Evolutionary conservation across 192 early-diverging fungal species (phyloP), one percentile per base, ranked within the genome.

Genomic region (Allomyces arbusculus): DNA sequence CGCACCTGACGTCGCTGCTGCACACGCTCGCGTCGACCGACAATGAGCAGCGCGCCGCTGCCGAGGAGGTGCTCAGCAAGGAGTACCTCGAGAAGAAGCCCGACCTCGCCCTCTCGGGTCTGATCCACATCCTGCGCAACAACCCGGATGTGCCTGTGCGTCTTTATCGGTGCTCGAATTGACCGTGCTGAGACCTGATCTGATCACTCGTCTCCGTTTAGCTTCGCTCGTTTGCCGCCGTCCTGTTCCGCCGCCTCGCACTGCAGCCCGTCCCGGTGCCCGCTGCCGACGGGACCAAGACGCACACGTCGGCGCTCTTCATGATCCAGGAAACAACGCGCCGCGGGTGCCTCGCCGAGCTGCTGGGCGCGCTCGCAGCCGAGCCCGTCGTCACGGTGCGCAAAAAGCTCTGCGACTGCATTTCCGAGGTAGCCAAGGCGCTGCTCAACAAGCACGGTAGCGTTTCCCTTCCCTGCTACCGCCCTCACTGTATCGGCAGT

Each of bases 331-430:
- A 77, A 11, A 67, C 74, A 7, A 84, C 86, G 23, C 80, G 87
- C 25, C 69, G 80, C 62, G 80, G 79, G 50, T 83, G 88, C 70
- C 87, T 93, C 76, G 73, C 67, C 9, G 83, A 87, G 69, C 82
- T 99, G 22, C 74, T 99, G 64, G 75, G 82, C 22, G 82, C 91
- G 23, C 80, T 99, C 44, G 76, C 80, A 24, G 77, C 81, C 62
- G 95, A 97, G 74, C 75, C 76, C 23, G 85, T 84, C 65, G 71
- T 76, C 67, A 76, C 76, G 12, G 85, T 89, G 24, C 84, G 93
- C 58, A 86, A 93, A 74, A 99, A 97, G 78, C 79, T 98, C 62
- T 90, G 87, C 72, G 95, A 97, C 74, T 89, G 92, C 24, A 87
- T 95, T 71, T 77, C 94, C 19, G 92, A 97, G 70, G 79, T 99